phyloP scores from a whole-genome alignment of 768 basidiomycete genomes.

The Cytidiella melzeri region DNA sequence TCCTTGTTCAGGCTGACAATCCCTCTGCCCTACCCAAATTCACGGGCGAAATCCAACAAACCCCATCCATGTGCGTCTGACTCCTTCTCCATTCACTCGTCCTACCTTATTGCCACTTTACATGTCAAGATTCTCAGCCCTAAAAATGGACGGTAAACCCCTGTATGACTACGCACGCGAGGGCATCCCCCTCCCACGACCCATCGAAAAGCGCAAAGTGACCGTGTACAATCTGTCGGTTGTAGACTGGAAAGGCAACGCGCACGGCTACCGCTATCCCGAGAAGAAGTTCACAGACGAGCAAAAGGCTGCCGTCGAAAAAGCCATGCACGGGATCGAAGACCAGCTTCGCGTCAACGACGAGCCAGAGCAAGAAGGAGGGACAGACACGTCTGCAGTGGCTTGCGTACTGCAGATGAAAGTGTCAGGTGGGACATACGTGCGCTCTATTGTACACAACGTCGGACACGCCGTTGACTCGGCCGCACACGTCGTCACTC shows the following conservation, averaged over 20 bases:
- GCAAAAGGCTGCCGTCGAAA: conserved; percentile 65
- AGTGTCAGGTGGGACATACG: conserved; percentile 95
- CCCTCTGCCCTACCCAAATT: conserved; percentile 74
- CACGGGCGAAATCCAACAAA: conserved; percentile 82
- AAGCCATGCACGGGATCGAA: conserved; percentile 50
- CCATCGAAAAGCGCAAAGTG: conserved; percentile 83
- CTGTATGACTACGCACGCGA: conserved; percentile 93
- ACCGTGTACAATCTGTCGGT: conserved; percentile 79
- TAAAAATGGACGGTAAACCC: conserved; percentile 97
- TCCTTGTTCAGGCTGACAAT: too few species aligned
- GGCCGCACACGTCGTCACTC: conserved; percentile 89
- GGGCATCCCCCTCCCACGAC: conserved; percentile 85
- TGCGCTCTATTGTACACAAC: conserved; percentile 93
- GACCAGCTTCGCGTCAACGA: conserved; percentile 31
- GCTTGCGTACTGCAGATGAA: conserved; percentile 88
- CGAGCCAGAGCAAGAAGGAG: conserved; percentile 21
- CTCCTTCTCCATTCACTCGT: conserved; percentile 2
- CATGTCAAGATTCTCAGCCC: conserved; percentile 77
- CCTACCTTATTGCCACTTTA: conserved; percentile 7
- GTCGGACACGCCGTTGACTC: conserved; percentile 78
- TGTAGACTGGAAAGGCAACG: conserved; percentile 65
- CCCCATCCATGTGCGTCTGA: conserved; percentile 77
- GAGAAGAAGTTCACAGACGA: conserved; percentile 58
- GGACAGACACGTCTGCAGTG: conserved; percentile 43
- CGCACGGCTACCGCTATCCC: conserved; percentile 79